Conservation (phyloP, 768 basidiomycete species). For the Leccinum disarticulatum region DNA sequence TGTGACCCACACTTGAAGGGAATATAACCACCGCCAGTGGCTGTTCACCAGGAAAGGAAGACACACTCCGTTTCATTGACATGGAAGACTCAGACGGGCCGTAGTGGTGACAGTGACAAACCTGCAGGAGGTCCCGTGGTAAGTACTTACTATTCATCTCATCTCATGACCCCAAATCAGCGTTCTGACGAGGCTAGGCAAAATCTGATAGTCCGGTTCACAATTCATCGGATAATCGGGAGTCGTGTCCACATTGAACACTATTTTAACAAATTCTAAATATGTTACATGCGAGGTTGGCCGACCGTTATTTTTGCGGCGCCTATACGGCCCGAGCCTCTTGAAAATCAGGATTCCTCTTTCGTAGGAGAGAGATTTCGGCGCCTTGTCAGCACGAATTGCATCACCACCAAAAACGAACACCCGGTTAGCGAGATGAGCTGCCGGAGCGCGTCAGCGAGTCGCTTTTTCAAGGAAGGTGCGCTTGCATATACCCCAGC, state of each 20-base stretch:
- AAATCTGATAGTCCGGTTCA: background rate
- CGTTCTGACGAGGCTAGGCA: no score
- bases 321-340: no score
- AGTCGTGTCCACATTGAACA: background rate
- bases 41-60: no score
- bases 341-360: background rate
- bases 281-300: background rate
- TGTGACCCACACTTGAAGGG: no score
- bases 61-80: no score
- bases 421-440: slow-evolving; percentile 3
- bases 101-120: no score
- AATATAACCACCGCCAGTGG: no score
- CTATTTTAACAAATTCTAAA: background rate
- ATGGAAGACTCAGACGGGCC: no score
- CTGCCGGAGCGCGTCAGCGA: slow-evolving; percentile 2
- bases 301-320: background rate
- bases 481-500: slow-evolving; percentile 34
- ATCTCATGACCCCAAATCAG: no score
- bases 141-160: no score
- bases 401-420: slow-evolving; percentile 7
- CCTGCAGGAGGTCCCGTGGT: no score
- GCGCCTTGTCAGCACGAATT: background rate
- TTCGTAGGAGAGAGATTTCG: background rate
- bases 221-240: background rate
- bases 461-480: background rate